Evolutionary conservation across 441 rosid species (phyloP), one percentile per base, ranked within the genome.

Genomic region (Rhodomyrtus psidioides): DNA sequence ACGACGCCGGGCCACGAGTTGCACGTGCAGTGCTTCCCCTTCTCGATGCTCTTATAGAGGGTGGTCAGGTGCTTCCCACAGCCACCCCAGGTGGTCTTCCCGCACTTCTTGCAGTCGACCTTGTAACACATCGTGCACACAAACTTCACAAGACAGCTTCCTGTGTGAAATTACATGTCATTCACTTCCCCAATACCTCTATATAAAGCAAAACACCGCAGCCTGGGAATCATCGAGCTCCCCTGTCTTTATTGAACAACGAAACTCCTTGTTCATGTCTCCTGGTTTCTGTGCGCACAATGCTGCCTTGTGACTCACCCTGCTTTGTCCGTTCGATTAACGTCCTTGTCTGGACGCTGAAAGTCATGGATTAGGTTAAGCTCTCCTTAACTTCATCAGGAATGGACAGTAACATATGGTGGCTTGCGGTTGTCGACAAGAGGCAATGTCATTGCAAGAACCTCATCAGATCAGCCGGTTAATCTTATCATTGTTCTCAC

Each of bases 1-100:
- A 56, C 88, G 55, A 93, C 87, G 28, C 94, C 92, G 13, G 94
- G 94, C 96, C 94, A 92, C 13, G 94, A 82, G 59, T 85, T 87
- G 93, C 95, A 91, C 88, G 85, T 84, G 92, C 96, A 93, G 84
- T 87, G 95, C 81, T 89, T 91, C 26, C 94, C 94, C 28, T 83
- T 39, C 42, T 92, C 94, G 9, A 93, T 92, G 86, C 89, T 87
- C 8, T 85, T 83, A 74, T 90, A 90, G 16, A 93, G 59, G 30
- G 88, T 9, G 79, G 75, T 30, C 4, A 93, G 89, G 84, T 93
- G 95, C 19, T 84, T 82, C 7, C 94, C 93, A 27, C 96, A 94
- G 3, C 96, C 96, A 4, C 88, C 89, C 95, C 93, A 94, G 0
- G 93, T 56, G 55, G 86, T 85, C 53, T 90, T 90, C 42, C 89